Percentiles rank a stretch among this genome's conserved stretches.
phyloP scores from a whole-genome alignment of 2,329 filamentous ascomycete genomes.

The Fusarium compactum region DNA sequence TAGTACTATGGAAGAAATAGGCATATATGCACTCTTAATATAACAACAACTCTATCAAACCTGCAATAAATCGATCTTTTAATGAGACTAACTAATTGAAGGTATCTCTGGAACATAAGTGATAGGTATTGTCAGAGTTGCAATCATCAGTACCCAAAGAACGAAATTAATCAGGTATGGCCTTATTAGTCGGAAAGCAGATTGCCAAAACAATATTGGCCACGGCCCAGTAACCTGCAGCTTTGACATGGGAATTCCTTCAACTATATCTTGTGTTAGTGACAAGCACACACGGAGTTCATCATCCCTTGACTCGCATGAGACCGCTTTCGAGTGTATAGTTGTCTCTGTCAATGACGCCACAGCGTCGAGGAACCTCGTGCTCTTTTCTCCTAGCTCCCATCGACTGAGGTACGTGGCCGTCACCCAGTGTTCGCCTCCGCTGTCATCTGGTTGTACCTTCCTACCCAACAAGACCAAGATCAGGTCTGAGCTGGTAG shows the following conservation, averaged over 20 bases:
- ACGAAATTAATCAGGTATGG: not conserved
- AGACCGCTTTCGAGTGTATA: not conserved
- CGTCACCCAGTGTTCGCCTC: not conserved
- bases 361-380: not conserved
- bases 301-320: not conserved
- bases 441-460: not conserved
- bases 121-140: not conserved
- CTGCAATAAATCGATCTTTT: fast-evolving
- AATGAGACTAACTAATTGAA: not conserved
- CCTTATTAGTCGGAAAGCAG: fast-evolving
- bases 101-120: not conserved
- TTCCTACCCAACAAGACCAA: not conserved
- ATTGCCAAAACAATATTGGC: not conserved
- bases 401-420: not conserved
- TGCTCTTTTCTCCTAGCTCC: not conserved
- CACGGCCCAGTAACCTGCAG: not conserved
- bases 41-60: fast-evolving
- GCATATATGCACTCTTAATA: not conserved
- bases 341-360: not conserved
- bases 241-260: not conserved
- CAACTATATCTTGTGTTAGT: not conserved
- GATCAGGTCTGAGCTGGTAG: not conserved
- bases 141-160: not conserved
- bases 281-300: not conserved
- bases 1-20: not conserved